phyloP scores from a whole-genome alignment of 305 asterid genomes.

The Salvia sclarea region DNA sequence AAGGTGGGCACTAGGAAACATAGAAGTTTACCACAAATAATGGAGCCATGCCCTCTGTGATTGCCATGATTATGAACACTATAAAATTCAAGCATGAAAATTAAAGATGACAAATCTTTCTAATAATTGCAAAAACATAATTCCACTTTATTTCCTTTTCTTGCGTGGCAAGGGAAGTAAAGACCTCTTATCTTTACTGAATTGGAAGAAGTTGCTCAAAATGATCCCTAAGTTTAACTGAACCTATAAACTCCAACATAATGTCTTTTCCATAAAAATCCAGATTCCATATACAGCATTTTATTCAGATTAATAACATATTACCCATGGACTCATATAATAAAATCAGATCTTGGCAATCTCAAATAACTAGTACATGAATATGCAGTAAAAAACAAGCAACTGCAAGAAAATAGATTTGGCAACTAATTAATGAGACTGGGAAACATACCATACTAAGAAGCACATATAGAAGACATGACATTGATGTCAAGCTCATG shows the following conservation, averaged over 20 bases:
- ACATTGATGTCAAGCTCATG: constrained; percentile 89
- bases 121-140: not conserved
- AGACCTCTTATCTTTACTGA: constrained; percentile 3
- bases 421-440: constrained; percentile 7
- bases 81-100: constrained; percentile 2
- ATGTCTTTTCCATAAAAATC: constrained; percentile 5
- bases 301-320: constrained; percentile 23
- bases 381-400: constrained; percentile 24
- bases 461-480: constrained; percentile 92
- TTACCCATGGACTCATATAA: not conserved
- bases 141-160: not conserved
- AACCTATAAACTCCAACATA: constrained; percentile 12
- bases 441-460: constrained; percentile 84
- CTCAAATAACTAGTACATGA: constrained; percentile 5
- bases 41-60: not conserved
- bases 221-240: not conserved
- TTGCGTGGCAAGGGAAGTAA: not conserved
- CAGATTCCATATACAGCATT: constrained; percentile 8
- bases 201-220: constrained; percentile 7
- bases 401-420: not conserved
- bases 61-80: not conserved
- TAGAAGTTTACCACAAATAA: not conserved
- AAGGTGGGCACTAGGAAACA: constrained; percentile 11
- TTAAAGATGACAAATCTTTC: not conserved
- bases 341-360: constrained; percentile 28